Evolutionary conservation across 2,329 filamentous ascomycete genomes (phyloP), one percentile per base, ranked within the genome.

Genomic region (Colletotrichum tropicale): DNA sequence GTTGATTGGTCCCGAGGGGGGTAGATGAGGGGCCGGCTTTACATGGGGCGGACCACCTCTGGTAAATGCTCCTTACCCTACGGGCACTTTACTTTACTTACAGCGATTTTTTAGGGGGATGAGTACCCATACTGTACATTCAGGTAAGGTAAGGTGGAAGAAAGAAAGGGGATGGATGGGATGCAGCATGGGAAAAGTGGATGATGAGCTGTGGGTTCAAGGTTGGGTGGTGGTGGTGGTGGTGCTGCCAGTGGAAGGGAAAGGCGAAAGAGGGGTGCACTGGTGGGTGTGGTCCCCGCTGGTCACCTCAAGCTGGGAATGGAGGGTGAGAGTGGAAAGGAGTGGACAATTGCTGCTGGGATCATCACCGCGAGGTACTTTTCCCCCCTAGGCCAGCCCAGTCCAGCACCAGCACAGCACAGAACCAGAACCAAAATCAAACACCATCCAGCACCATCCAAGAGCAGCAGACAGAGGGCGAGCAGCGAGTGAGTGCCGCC

Each of bases 1-100:
- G 30, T 43, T 76, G 71, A 76, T 76, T 76, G 75, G 75, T 30
- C 28, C 28, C 15, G 30, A 65, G 30, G 60, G 60, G 34, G 32
- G 48, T 48, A 58, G 18, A 12, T 52, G 66, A 36, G 48, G 66
- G 18, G 58, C 38, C 24, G 61, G 28, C 38, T 52, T 56, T 48
- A 58, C 48, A 72, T 56, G 71, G 69, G 70, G 66, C 65, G 60
- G 64, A 43, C 43, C 70, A 66, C 48, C 26, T 69, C 28, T 43
- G 36, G 58, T 61, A 34, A 30, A 30, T 32, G 28, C 15, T 30
- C 28, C 26, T 26, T n/a, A 67, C 65, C 28, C 43, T 48, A 48
- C 3, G 43, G 65, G 65, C 68, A 71, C 16, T 43, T 52, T 26
- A 43, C 32, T 62, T 67, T 24, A n/a, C 58, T 56, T 58, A 15